A percentile compares a stretch with the other conserved stretches of the same genome.
Evolutionary conservation across 225 moss, liverwort and hornwort species (phyloP).

Genomic region (Antitrichia curtipendula): DNA sequence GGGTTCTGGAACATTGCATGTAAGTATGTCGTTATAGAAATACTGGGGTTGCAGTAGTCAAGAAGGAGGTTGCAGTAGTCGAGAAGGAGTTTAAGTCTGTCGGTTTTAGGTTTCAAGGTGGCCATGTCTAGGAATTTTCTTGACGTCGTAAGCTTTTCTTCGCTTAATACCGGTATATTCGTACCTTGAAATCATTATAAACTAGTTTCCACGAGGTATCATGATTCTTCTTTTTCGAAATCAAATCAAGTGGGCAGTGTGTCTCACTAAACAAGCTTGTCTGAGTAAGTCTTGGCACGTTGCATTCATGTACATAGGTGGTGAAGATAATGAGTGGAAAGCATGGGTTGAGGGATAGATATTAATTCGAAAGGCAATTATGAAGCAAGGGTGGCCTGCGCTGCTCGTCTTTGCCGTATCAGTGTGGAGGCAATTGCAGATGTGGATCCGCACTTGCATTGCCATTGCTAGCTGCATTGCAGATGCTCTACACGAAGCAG

Average conservation of each 20-base stretch:
- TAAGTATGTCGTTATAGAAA: neutral
- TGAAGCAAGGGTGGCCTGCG: conserved; percentile 76
- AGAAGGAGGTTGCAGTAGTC: no score
- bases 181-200: neutral
- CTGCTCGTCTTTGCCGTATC: conserved; percentile 64
- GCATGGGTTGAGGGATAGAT: neutral
- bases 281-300: neutral
- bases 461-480: conserved; percentile 72
- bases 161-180: neutral
- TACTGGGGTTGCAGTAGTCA: neutral
- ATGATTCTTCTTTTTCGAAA: neutral
- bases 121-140: neutral
- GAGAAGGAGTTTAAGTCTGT: no score
- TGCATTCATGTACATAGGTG: neutral
- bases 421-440: conserved; percentile 63
- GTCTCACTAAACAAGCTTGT: neutral
- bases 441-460: conserved; percentile 75
- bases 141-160: neutral
- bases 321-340: neutral
- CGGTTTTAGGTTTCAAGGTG: neutral
- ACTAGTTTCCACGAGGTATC: neutral
- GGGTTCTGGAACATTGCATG: neutral
- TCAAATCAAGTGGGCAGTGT: neutral
- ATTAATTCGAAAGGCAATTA: neutral
- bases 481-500: conserved; percentile 62